Evolutionary conservation across 306 rosid genomes (phyloP).

Genomic region (Quillaja saponaria): DNA sequence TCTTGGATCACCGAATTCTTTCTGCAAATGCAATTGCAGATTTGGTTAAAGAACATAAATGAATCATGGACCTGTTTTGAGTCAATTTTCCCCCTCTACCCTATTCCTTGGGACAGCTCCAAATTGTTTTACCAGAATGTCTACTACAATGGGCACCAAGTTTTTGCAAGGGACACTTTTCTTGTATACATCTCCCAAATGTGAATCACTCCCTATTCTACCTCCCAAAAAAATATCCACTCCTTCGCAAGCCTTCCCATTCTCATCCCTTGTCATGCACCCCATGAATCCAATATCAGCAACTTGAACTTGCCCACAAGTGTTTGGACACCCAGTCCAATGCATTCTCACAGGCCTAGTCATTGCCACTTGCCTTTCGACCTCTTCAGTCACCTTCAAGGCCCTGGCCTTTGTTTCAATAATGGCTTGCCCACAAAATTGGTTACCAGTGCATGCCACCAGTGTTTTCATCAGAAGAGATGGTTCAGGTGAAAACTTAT

Average conservation of each 20-base stretch:
- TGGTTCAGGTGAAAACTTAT: slow-evolving; percentile 67
- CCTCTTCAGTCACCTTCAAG: slow-evolving; percentile 80
- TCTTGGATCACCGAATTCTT: too few species aligned
- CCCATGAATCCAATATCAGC: slow-evolving; percentile 99
- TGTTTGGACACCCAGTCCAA: slow-evolving; percentile 96
- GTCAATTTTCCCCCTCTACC: slow-evolving; percentile 70
- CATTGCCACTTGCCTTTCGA: slow-evolving; percentile 68
- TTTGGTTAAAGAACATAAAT: too few species aligned
- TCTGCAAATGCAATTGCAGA: too few species aligned
- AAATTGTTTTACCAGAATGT: slow-evolving; percentile 65
- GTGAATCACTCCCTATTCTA: slow-evolving; percentile 92
- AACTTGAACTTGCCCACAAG: slow-evolving; percentile 92
- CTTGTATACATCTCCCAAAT: slow-evolving; percentile 72
- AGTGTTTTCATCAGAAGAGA: slow-evolving; percentile 75
- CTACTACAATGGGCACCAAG: slow-evolving; percentile 78
- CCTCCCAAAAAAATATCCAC: slow-evolving; percentile 87
- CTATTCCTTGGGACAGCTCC: slow-evolving; percentile 80
- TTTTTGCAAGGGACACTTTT: slow-evolving; percentile 92
- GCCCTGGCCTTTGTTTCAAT: slow-evolving; percentile 94
- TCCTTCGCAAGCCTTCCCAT: slow-evolving; percentile 78
- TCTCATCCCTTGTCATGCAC: slow-evolving; percentile 90
- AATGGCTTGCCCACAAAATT: slow-evolving; percentile 92
- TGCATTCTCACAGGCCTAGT: slow-evolving; percentile 83
- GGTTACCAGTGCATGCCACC: slow-evolving; percentile 96
- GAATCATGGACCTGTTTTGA: background rate